Percentiles rank a stretch among this genome's conserved stretches.
Conservation (phyloP, 805 yeast genomes). For the Candida anglica region DNA sequence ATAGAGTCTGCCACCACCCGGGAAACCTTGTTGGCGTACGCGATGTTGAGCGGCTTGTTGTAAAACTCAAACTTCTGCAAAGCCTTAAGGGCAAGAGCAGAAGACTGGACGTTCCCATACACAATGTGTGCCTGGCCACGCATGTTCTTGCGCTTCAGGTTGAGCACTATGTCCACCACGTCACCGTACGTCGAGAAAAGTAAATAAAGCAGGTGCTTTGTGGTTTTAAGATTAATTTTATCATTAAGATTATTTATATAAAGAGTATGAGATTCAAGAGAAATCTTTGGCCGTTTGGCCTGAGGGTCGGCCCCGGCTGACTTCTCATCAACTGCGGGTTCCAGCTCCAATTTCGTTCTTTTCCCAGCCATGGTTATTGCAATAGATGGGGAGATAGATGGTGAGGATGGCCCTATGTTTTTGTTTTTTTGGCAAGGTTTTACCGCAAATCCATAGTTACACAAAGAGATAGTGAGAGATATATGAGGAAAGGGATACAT, state of each 20-base stretch:
- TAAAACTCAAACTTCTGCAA: conserved; percentile 48
- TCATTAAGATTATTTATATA: conserved; percentile 60
- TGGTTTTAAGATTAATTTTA: conserved; percentile 38
- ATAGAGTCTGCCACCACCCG: neutral
- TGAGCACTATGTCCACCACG: conserved; percentile 47
- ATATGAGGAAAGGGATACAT: too few relatives aligned
- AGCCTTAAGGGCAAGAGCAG: conserved; percentile 47
- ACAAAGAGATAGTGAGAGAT: too few relatives aligned
- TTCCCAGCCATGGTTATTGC: too few relatives aligned
- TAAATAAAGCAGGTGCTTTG: conserved; percentile 54
- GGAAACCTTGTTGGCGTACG: conserved; percentile 22
- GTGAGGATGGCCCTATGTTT: too few relatives aligned
- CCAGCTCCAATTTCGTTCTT: too few relatives aligned
- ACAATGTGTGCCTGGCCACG: conserved; percentile 70
- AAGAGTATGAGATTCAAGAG: conserved; percentile 41
- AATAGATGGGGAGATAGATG: too few relatives aligned
- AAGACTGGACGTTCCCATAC: conserved; percentile 45
- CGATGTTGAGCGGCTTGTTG: conserved; percentile 46
- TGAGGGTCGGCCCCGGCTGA: too few relatives aligned
- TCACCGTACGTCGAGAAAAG: conserved; percentile 65
- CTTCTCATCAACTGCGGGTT: too few relatives aligned
- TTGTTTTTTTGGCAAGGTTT: too few relatives aligned
- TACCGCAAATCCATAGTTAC: too few relatives aligned
- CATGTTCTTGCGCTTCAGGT: conserved; percentile 33
- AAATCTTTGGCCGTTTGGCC: neutral